These are phyloP conservation scores for Candida sanyaensis DNA, from an alignment of 1,139 yeast species.

Conservation along the genomic window DNA sequence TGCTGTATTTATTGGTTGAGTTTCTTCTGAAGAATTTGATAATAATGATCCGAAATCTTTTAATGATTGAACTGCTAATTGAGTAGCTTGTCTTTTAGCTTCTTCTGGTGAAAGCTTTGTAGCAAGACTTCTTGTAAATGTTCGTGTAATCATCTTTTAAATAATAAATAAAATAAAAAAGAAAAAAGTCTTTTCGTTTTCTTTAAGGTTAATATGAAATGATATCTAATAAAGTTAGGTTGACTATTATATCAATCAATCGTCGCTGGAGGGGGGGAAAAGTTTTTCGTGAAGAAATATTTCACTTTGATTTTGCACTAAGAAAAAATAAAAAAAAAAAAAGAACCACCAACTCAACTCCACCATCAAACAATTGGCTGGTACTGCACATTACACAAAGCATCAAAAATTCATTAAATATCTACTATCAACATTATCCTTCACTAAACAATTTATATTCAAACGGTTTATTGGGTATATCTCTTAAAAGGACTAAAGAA, in stretches of 20 bases:
- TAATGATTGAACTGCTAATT: conserved; percentile 43
- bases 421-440: too few relatives aligned
- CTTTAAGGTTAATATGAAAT: too few relatives aligned
- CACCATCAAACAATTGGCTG: background rate
- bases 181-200: background rate
- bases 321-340: too few relatives aligned
- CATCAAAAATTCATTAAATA: too few relatives aligned
- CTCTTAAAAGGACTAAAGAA: too few relatives aligned
- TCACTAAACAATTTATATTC: too few relatives aligned
- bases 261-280: background rate
- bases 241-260: too few relatives aligned
- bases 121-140: conserved; percentile 1
- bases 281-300: background rate
- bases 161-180: too few relatives aligned
- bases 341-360: background rate
- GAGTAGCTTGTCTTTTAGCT: conserved; percentile 36
- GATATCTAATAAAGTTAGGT: too few relatives aligned
- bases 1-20: conserved; percentile 54
- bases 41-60: conserved; percentile 45
- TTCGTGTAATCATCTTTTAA: background rate
- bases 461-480: too few relatives aligned
- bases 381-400: background rate
- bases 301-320: background rate
- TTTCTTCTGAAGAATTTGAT: conserved; percentile 30
- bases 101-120: conserved; percentile 19